A percentile compares a stretch with the other conserved stretches of the same genome.
Evolutionary conservation across 2,329 filamentous ascomycete genomes (phyloP).

Genomic region (Daldinia eschscholtzii): DNA sequence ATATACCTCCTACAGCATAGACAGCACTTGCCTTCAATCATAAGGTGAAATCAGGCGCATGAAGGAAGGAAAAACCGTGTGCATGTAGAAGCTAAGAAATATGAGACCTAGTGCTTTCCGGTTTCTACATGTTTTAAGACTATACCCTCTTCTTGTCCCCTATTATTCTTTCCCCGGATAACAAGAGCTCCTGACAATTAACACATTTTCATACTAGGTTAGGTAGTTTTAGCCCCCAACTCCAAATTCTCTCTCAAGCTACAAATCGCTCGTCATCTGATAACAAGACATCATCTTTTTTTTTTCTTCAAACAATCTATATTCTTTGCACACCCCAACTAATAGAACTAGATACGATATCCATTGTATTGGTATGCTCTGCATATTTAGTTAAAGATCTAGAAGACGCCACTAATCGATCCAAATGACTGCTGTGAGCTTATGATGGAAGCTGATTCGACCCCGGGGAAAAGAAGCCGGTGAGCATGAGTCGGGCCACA

Average conservation of each 20-base stretch:
- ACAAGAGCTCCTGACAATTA: neutral
- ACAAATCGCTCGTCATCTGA: neutral
- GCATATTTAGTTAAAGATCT: slow-evolving; percentile 22
- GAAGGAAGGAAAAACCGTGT: slow-evolving; percentile 7
- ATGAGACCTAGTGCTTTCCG: slow-evolving; percentile 5
- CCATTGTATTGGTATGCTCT: slow-evolving; percentile 18
- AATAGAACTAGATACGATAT: slow-evolving; percentile 17
- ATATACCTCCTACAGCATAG: too few relatives aligned
- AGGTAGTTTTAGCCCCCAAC: slow-evolving; percentile 6
- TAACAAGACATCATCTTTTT: neutral
- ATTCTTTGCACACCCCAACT: slow-evolving; percentile 10
- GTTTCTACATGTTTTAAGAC: neutral
- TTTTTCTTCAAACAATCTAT: neutral
- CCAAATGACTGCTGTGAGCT: slow-evolving; percentile 31
- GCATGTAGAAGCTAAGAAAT: slow-evolving; percentile 1
- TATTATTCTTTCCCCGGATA: neutral
- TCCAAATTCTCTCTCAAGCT: neutral
- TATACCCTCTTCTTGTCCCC: neutral
- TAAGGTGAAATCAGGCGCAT: neutral
- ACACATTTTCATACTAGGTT: neutral
- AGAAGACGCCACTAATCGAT: slow-evolving; percentile 23
- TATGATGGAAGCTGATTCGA: slow-evolving; percentile 41
- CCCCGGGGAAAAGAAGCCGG: slow-evolving; percentile 36
- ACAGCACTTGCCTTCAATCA: slow-evolving; percentile 2
- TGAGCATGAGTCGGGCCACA: slow-evolving; percentile 39